These are phyloP conservation scores for Cladophialophora bantiana DNA, from an alignment of 2,329 filamentous ascomycete species.

Conservation along the genomic window DNA sequence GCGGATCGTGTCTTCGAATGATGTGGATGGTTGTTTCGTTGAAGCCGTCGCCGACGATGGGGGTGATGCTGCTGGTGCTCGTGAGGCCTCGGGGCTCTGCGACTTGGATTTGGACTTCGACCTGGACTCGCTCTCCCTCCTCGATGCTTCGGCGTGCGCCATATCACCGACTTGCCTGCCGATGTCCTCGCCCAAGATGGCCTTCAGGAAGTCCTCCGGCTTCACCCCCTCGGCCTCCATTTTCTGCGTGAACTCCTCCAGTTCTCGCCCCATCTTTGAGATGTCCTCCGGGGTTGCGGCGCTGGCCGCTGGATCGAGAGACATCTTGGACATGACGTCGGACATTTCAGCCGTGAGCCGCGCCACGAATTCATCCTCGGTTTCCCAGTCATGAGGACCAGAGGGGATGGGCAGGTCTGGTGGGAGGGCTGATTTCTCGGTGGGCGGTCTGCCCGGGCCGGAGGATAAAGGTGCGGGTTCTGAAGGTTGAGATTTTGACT, in stretches of 20 bases:
- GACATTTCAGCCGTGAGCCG: slow-evolving; percentile 41
- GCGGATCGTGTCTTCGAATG: slow-evolving; percentile 89
- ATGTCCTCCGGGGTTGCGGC: slow-evolving; percentile 37
- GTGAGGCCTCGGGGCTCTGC: slow-evolving; percentile 37
- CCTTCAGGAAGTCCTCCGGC: slow-evolving; percentile 43
- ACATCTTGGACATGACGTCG: slow-evolving; percentile 36
- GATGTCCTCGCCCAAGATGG: slow-evolving; percentile 43
- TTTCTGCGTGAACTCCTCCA: slow-evolving; percentile 45
- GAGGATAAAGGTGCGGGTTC: slow-evolving; percentile 46
- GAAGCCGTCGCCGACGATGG: slow-evolving; percentile 18
- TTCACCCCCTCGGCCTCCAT: slow-evolving; percentile 44
- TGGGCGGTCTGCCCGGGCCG: slow-evolving; percentile 46
- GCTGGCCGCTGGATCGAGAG: slow-evolving; percentile 33
- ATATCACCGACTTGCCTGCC: slow-evolving; percentile 29
- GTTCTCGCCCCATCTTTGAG: slow-evolving; percentile 38
- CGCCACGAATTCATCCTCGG: slow-evolving; percentile 40
- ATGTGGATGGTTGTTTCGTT: slow-evolving; percentile 46
- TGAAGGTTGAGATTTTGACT: slow-evolving; percentile 46
- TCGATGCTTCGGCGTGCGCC: slow-evolving; percentile 35
- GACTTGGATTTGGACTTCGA: slow-evolving; percentile 33
- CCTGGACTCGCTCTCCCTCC: slow-evolving; percentile 35
- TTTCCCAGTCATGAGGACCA: slow-evolving; percentile 42
- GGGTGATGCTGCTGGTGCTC: slow-evolving; percentile 6
- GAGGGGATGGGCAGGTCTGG: slow-evolving; percentile 40
- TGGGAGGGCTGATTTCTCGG: slow-evolving; percentile 40